Conservation (phyloP, 108 stramenopile species). For the Nitzschia palea region DNA sequence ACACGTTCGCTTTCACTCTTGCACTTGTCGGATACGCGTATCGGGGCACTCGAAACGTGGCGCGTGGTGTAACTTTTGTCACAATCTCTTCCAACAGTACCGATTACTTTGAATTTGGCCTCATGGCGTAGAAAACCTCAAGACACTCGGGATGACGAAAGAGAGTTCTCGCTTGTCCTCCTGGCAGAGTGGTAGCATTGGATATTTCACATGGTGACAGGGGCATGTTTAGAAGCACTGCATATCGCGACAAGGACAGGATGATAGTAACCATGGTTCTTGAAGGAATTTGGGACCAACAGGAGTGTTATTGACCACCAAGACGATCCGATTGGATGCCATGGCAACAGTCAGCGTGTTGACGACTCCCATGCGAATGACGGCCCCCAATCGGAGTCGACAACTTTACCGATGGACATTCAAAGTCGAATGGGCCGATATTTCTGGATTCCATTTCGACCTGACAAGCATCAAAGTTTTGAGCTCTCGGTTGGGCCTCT, state of each 20-base stretch:
- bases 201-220: slow-evolving; percentile 37
- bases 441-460: slow-evolving; percentile 4
- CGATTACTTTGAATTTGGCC: slow-evolving; percentile 28
- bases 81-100: slow-evolving; percentile 15
- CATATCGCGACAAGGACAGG: slow-evolving; percentile 38
- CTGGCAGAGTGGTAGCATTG: slow-evolving; percentile 24
- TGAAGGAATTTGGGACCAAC: slow-evolving; percentile 20
- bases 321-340: slow-evolving; percentile 33
- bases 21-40: slow-evolving; percentile 59
- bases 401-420: slow-evolving; percentile 48
- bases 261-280: slow-evolving; percentile 29
- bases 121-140: slow-evolving; percentile 30
- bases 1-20: slow-evolving; percentile 45
- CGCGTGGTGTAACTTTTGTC: slow-evolving; percentile 5
- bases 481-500: slow-evolving; percentile 32
- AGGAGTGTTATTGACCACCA: slow-evolving; percentile 40
- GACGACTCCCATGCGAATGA: slow-evolving; percentile 23
- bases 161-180: slow-evolving; percentile 20
- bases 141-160: slow-evolving; percentile 13
- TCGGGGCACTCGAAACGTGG: slow-evolving; percentile 38
- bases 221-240: slow-evolving; percentile 52
- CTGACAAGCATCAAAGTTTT: not conserved
- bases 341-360: slow-evolving; percentile 44
- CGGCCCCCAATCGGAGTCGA: slow-evolving; percentile 38
- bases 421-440: slow-evolving; percentile 53